phyloP scores from a whole-genome alignment of 169 alveolate species.

The Plasmodium gallinaceum region DNA sequence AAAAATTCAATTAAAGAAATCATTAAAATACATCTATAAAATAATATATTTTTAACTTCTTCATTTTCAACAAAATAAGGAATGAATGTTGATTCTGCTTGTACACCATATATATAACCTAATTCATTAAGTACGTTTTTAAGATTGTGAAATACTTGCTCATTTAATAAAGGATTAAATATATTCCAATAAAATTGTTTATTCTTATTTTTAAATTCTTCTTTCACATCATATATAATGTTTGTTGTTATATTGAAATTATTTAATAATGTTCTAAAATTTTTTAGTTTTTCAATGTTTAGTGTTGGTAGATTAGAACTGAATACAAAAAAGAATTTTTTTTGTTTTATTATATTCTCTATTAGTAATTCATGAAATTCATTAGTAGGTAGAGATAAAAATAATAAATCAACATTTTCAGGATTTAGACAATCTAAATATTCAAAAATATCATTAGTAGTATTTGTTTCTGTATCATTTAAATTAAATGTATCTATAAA shows the following conservation, averaged over 20 bases:
- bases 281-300: slow-evolving; percentile 13
- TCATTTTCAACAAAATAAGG: slow-evolving; percentile 59
- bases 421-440: slow-evolving; percentile 29
- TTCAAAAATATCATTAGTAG: slow-evolving; percentile 17
- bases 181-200: slow-evolving; percentile 75
- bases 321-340: slow-evolving; percentile 34
- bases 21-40: slow-evolving; percentile 40
- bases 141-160: slow-evolving; percentile 52
- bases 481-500: slow-evolving; percentile 40
- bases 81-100: slow-evolving; percentile 56
- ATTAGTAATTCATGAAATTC: slow-evolving; percentile 37
- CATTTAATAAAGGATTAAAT: slow-evolving; percentile 47
- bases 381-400: slow-evolving; percentile 53
- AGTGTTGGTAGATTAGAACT: slow-evolving; percentile 63
- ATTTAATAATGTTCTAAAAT: slow-evolving; percentile 20
- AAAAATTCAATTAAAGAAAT: slow-evolving; percentile 57
- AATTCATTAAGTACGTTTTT: slow-evolving; percentile 34
- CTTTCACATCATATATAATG: slow-evolving; percentile 55
- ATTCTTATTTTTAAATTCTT: slow-evolving; percentile 43
- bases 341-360: slow-evolving; percentile 59
- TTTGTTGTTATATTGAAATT: slow-evolving; percentile 33
- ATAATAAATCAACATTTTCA: slow-evolving; percentile 39
- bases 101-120: slow-evolving; percentile 57
- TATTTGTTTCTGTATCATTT: slow-evolving; percentile 32
- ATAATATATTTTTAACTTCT: slow-evolving; percentile 30